phyloP scores from a whole-genome alignment of 83 land plant genomes.

The Picea engelmannii region DNA sequence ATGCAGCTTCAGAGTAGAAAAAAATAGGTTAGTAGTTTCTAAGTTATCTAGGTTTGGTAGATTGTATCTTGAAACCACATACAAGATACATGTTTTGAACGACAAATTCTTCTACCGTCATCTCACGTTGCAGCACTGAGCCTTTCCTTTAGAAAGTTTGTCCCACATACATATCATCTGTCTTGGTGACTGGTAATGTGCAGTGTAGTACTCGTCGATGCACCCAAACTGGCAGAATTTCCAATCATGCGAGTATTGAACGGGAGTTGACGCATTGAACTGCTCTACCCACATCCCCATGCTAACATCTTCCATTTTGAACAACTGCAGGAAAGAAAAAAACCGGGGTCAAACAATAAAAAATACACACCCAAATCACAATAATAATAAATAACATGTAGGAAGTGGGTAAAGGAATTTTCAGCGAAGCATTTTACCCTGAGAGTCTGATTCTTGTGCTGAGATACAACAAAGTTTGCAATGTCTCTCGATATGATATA shows the following conservation, averaged over 20 bases:
- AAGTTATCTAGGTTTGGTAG: too few relatives aligned
- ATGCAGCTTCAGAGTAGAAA: too few relatives aligned
- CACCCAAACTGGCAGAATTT: conserved; percentile 85
- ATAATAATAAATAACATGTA: not conserved
- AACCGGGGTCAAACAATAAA: not conserved
- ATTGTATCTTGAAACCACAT: too few relatives aligned
- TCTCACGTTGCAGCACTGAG: conserved; percentile 66
- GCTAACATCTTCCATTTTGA: conserved; percentile 93
- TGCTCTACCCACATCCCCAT: conserved; percentile 96
- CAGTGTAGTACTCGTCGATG: conserved; percentile 62
- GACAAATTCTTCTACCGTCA: not conserved
- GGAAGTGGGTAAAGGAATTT: not conserved
- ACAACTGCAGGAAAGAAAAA: conserved; percentile 47
- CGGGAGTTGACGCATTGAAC: conserved; percentile 52
- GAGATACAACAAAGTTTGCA: conserved; percentile 59
- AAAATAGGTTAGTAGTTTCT: too few relatives aligned
- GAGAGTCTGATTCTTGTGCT: conserved; percentile 52
- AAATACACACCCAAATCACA: not conserved
- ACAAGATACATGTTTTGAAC: not conserved
- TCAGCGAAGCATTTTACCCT: conserved; percentile 41
- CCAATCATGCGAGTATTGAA: conserved; percentile 60
- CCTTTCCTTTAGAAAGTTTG: conserved; percentile 47
- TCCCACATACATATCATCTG: conserved; percentile 85
- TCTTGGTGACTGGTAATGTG: conserved; percentile 87
- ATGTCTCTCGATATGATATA: conserved; percentile 71